Percentiles rank a stretch among this genome's conserved stretches.
Conservation (phyloP, 2,329 filamentous ascomycete genomes). For the Monilinia fructigena region DNA sequence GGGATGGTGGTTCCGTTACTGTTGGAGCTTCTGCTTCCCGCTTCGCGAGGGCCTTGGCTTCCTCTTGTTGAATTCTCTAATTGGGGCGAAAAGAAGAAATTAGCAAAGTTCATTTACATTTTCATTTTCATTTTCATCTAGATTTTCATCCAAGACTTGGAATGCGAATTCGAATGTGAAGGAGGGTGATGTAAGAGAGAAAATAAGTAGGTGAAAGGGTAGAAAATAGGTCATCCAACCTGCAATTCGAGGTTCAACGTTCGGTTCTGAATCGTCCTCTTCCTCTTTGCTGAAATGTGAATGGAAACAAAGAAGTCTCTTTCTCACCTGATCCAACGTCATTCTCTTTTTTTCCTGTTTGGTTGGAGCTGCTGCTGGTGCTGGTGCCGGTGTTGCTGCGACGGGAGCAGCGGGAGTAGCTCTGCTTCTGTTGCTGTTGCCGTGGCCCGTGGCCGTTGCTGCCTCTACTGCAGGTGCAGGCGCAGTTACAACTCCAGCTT, state of each 20-base stretch:
- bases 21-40: conserved; percentile 9
- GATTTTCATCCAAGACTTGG: neutral
- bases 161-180: conserved; percentile 1
- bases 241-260: conserved; percentile 9
- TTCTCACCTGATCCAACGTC: conserved; percentile 23
- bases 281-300: neutral
- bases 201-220: conserved; percentile 8
- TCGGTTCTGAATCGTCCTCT: conserved; percentile 9
- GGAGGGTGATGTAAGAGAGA: neutral
- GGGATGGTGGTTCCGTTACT: neutral
- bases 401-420: neutral
- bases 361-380: neutral
- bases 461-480: neutral
- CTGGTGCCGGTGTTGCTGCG: neutral
- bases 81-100: neutral
- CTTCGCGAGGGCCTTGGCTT: conserved; percentile 15
- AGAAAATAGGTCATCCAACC: conserved; percentile 21
- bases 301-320: conserved; percentile 15
- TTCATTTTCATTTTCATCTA: neutral
- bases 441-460: no score
- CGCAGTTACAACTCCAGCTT: neutral
- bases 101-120: neutral
- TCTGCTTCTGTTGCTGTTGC: neutral
- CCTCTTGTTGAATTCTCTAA: conserved; percentile 21
- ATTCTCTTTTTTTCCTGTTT: conserved; percentile 19